Percentiles rank a stretch among this genome's conserved stretches.
phyloP scores from a whole-genome alignment of 768 basidiomycete genomes.

The Boletus fagicola region DNA sequence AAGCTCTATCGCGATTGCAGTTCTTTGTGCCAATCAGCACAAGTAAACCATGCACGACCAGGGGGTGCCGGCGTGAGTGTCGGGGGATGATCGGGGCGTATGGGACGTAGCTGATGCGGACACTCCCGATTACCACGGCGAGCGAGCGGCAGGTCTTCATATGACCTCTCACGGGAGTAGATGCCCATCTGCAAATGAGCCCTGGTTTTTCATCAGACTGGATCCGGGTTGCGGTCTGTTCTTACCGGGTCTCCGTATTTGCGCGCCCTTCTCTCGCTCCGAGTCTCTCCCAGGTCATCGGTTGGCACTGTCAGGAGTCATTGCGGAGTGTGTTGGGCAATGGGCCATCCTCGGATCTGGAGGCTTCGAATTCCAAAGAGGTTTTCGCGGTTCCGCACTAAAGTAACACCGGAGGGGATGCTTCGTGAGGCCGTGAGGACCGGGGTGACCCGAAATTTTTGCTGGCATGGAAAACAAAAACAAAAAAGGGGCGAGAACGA shows the following conservation, averaged over 20 bases:
- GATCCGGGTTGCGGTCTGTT: slow-evolving; percentile 15
- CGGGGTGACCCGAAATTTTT: not conserved
- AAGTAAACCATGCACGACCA: not conserved
- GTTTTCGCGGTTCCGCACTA: slow-evolving; percentile 17
- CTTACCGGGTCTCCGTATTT: slow-evolving; percentile 14
- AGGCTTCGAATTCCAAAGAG: slow-evolving; percentile 9
- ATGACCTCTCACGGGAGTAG: slow-evolving; percentile 21
- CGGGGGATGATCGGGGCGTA: slow-evolving; percentile 12
- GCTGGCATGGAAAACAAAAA: not conserved
- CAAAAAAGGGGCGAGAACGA: not conserved
- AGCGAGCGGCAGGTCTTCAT: slow-evolving; percentile 12
- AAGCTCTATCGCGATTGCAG: slow-evolving; percentile 15
- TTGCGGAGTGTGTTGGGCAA: slow-evolving; percentile 5
- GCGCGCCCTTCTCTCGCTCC: not conserved
- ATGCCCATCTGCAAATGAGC: slow-evolving; percentile 5
- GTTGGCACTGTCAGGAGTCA: not conserved
- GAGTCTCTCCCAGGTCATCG: not conserved
- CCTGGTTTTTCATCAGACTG: slow-evolving; percentile 18
- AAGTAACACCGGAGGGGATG: not conserved
- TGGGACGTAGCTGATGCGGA: slow-evolving; percentile 8
- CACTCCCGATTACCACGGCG: slow-evolving; percentile 26
- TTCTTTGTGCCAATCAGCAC: slow-evolving; percentile 22
- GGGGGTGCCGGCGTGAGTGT: slow-evolving; percentile 3
- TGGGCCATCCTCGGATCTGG: slow-evolving; percentile 14
- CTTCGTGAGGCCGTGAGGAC: slow-evolving; percentile 3